Evolutionary conservation across 169 alveolate genomes (phyloP), one percentile per base, ranked within the genome.

Genomic region (Eimeria tenella): DNA sequence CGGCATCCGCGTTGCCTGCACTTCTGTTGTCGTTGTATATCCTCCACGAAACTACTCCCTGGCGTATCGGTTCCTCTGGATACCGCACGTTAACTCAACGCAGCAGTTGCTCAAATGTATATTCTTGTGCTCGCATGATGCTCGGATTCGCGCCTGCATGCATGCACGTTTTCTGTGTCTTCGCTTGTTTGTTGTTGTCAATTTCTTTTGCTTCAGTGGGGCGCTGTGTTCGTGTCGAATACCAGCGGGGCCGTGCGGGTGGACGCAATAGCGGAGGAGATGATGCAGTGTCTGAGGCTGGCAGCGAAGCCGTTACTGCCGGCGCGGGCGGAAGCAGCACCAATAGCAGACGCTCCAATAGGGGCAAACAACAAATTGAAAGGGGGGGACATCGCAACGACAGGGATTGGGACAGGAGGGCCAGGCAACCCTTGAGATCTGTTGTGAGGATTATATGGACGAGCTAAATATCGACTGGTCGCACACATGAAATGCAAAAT

Each of bases 141-240:
- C 42, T 31, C 2, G 42, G 2, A 31, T 2, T 31, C 42, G 42
- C 42, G 42, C 42, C 42, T 31, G 42, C 42, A 31, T 31, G 42
- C 42, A 2, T 31, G 42, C 42, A 31, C 42, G 42, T 31, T 31
- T 31, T 31, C 42, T 31, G 42, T 31, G 42, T 31, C 42, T 31
- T 31, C 17, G 19, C 58, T 31, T 31, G 42, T 84, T 15, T n/a
- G 15, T 62, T 60, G 83, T 42, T 73, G 52, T 7, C n/a, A 19
- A 58, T 75, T 42, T 50, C 21, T 75, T 5, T 5, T 49, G 0
- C 49, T 75, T 58, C 91, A 89, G 94, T 70, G 86, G 94, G 94
- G n/a, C 94, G 94, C 82, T 74, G 94, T 70, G 81, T 89, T 56
- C 94, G 94, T 81, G 94, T 89, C 11, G 94, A 89, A 55, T 89